A percentile compares a stretch with the other conserved stretches of the same genome.
Evolutionary conservation across 2,329 filamentous ascomycete species (phyloP).

Genomic region (Fusarium poae): DNA sequence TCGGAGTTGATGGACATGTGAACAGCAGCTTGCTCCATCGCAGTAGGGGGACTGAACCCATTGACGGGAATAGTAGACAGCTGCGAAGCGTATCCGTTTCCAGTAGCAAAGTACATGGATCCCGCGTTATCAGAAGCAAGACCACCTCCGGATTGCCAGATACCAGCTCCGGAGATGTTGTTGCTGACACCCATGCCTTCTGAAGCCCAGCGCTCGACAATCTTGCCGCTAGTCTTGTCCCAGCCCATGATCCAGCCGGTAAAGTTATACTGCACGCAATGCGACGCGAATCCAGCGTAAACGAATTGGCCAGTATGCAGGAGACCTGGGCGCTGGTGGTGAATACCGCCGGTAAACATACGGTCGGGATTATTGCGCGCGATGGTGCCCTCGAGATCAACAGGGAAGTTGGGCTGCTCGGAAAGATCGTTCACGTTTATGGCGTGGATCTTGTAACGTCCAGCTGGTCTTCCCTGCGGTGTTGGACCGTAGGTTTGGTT

Average conservation of each 20-base stretch:
- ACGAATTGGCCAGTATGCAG: conserved; percentile 61
- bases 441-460: conserved; percentile 56
- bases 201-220: conserved; percentile 58
- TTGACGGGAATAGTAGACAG: conserved; percentile 55
- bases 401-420: conserved; percentile 60
- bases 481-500: conserved; percentile 50
- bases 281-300: conserved; percentile 67
- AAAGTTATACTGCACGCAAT: conserved; percentile 69
- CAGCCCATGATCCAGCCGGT: conserved; percentile 66
- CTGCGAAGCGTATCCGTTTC: conserved; percentile 59
- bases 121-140: conserved; percentile 56
- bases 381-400: conserved; percentile 60
- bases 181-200: conserved; percentile 57
- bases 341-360: conserved; percentile 66
- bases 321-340: conserved; percentile 65
- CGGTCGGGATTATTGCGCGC: conserved; percentile 62
- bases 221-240: conserved; percentile 57
- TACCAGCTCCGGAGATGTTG: conserved; percentile 58
- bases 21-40: conserved; percentile 61
- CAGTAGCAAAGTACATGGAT: conserved; percentile 56
- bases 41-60: conserved; percentile 55
- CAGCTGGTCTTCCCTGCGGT: conserved; percentile 52
- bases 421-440: conserved; percentile 56
- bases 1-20: conserved; percentile 58
- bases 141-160: conserved; percentile 59